These are phyloP conservation scores for Tylopilus subfusipes DNA, from an alignment of 768 basidiomycete genomes.

Conservation along the genomic window DNA sequence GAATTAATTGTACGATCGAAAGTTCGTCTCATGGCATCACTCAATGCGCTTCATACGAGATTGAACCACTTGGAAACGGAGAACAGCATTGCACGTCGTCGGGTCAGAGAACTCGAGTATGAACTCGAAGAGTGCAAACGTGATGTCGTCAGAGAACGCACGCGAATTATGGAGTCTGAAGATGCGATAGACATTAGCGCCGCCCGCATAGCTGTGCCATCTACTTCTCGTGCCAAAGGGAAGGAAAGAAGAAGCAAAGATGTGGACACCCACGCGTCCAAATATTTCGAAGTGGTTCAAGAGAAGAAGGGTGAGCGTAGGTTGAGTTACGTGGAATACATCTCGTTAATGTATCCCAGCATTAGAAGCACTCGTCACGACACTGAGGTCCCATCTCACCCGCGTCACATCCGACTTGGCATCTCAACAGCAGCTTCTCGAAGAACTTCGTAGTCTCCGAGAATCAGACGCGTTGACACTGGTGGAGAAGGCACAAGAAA, in stretches of 20 bases:
- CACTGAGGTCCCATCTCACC: constrained; percentile 70
- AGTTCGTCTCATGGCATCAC: constrained; percentile 62
- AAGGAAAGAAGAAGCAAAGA: constrained; percentile 34
- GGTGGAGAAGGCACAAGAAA: constrained; percentile 60
- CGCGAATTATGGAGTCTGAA: constrained; percentile 56
- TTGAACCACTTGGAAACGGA: constrained; percentile 75
- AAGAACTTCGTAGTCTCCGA: constrained; percentile 58
- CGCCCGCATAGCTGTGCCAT: constrained; percentile 15
- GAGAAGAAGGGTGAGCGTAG: constrained; percentile 80
- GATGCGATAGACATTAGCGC: constrained; percentile 29
- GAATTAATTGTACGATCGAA: constrained; percentile 1
- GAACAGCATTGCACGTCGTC: constrained; percentile 73
- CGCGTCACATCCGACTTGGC: constrained; percentile 78
- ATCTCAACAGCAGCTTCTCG: constrained; percentile 67
- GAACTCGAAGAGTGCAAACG: constrained; percentile 82
- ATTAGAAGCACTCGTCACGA: constrained; percentile 73
- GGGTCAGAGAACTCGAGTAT: constrained; percentile 83
- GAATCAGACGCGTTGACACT: constrained; percentile 59
- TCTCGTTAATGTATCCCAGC: constrained; percentile 43
- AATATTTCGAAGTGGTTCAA: constrained; percentile 76
- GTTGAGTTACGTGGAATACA: background rate
- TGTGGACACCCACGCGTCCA: constrained; percentile 37
- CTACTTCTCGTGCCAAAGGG: constrained; percentile 24
- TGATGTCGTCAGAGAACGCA: constrained; percentile 71
- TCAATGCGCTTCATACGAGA: constrained; percentile 62